phyloP scores from a whole-genome alignment of 805 yeast species.

The Cyberlindnera euphorbiiphila region DNA sequence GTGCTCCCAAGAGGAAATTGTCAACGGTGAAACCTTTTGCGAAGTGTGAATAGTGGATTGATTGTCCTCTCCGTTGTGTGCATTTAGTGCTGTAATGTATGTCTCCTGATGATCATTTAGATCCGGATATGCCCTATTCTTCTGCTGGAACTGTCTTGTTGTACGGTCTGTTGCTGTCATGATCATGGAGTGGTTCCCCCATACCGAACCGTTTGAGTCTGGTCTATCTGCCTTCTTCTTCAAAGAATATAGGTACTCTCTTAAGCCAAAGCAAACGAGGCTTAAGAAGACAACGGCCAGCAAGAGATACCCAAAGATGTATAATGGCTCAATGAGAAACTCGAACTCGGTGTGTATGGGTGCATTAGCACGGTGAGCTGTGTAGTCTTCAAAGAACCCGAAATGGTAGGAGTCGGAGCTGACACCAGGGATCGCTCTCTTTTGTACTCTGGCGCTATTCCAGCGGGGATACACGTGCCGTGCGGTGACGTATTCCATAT shows the following conservation, averaged over 20 bases:
- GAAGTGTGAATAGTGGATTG: no score
- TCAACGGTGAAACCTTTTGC: no score
- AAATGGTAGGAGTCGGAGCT: slow-evolving; percentile 26
- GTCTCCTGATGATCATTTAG: background rate
- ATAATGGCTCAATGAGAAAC: slow-evolving; percentile 25
- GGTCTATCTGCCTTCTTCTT: slow-evolving; percentile 15
- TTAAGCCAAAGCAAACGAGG: slow-evolving; percentile 22
- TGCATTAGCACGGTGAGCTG: slow-evolving; percentile 14
- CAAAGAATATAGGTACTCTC: slow-evolving; percentile 29
- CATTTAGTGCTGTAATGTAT: no score
- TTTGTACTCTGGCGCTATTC: background rate
- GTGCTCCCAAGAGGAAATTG: background rate
- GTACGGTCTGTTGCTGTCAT: slow-evolving; percentile 1
- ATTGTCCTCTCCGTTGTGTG: no score
- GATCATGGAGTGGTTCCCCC: slow-evolving; percentile 19
- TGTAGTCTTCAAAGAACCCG: slow-evolving; percentile 28
- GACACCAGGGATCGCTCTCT: slow-evolving; percentile 28
- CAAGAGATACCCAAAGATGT: slow-evolving; percentile 24
- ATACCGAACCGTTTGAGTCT: slow-evolving; percentile 18
- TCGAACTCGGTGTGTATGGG: slow-evolving; percentile 17
- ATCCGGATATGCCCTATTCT: slow-evolving; percentile 23
- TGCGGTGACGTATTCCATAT: background rate
- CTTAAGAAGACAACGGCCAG: slow-evolving; percentile 19
- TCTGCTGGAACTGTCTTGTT: background rate
- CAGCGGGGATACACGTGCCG: background rate